These are phyloP conservation scores for Penicillium sp. DNA, from an alignment of 2,329 filamentous ascomycete genomes.

Conservation along the genomic window DNA sequence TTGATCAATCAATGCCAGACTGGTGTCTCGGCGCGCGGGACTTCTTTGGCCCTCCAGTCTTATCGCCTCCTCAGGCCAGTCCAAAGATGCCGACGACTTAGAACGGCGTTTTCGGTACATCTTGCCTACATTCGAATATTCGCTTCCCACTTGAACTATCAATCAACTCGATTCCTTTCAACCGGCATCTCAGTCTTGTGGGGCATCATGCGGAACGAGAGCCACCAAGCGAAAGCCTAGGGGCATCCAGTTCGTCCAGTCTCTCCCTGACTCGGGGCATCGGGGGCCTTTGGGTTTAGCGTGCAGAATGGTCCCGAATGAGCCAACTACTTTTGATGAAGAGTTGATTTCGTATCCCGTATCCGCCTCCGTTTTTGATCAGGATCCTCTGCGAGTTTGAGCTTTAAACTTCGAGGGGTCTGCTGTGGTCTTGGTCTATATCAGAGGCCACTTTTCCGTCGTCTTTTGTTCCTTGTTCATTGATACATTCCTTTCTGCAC, in stretches of 20 bases:
- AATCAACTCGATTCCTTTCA: background rate
- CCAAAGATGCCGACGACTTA: too few species aligned
- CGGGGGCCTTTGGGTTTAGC: background rate
- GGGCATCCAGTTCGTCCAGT: constrained; percentile 3
- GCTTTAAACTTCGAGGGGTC: constrained; percentile 1
- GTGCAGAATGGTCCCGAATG: background rate
- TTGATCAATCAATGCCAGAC: constrained; percentile 17
- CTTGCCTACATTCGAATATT: background rate
- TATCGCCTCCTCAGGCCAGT: background rate
- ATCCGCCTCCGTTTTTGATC: background rate
- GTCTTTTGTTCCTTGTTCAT: background rate
- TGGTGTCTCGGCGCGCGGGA: background rate
- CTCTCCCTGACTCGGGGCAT: background rate
- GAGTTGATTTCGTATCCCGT: background rate
- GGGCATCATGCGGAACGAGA: background rate
- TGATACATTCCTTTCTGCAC: background rate
- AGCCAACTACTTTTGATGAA: constrained; percentile 1
- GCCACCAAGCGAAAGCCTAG: background rate
- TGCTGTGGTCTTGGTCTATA: background rate
- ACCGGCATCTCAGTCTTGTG: background rate
- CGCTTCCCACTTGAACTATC: background rate
- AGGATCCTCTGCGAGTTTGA: constrained; percentile 1
- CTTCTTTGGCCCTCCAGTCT: constrained; percentile 14
- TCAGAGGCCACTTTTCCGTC: background rate
- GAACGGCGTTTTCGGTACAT: background rate